These are phyloP conservation scores for Aspergillus saccharolyticus DNA, from an alignment of 495 filamentous ascomycete genomes.

Conservation along the genomic window DNA sequence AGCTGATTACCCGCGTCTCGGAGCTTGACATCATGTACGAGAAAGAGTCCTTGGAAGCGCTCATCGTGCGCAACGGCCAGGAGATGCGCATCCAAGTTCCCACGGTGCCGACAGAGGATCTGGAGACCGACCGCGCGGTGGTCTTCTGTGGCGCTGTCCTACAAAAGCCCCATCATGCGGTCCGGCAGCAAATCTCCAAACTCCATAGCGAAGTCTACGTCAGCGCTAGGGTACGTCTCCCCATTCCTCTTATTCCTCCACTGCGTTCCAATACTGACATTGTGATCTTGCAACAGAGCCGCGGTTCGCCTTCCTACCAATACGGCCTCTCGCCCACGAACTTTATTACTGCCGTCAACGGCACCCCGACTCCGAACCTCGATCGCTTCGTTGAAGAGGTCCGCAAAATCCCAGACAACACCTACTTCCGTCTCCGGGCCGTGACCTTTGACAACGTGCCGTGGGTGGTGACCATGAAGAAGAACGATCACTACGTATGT, in stretches of 20 bases:
- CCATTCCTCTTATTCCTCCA: background rate
- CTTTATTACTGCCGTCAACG: slow-evolving; percentile 95
- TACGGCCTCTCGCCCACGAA: slow-evolving; percentile 94
- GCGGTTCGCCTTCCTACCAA: slow-evolving; percentile 84
- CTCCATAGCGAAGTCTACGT: slow-evolving; percentile 98
- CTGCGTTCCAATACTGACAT: slow-evolving; percentile 12
- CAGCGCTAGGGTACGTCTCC: slow-evolving; percentile 61
- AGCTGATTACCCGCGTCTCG: slow-evolving; percentile 85
- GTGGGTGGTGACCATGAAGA: slow-evolving; percentile 99
- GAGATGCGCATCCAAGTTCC: slow-evolving; percentile 74
- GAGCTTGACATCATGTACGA: slow-evolving; percentile 97
- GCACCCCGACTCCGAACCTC: slow-evolving; percentile 72
- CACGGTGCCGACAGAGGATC: slow-evolving; percentile 81
- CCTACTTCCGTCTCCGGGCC: slow-evolving; percentile 89
- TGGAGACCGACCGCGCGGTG: slow-evolving; percentile 87
- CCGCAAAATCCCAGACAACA: slow-evolving; percentile 87
- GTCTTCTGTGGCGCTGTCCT: slow-evolving; percentile 94
- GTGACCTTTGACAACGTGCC: slow-evolving; percentile 97
- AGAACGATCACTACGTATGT: slow-evolving; percentile 91
- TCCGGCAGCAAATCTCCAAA: slow-evolving; percentile 93
- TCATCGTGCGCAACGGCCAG: slow-evolving; percentile 79
- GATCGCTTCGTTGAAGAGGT: slow-evolving; percentile 73
- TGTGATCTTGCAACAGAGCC: slow-evolving; percentile 30
- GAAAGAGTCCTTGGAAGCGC: slow-evolving; percentile 72
- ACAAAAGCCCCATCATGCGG: slow-evolving; percentile 91